phyloP scores from a whole-genome alignment of 1,284 basidiomycete species.

The Golubevia pallescens region DNA sequence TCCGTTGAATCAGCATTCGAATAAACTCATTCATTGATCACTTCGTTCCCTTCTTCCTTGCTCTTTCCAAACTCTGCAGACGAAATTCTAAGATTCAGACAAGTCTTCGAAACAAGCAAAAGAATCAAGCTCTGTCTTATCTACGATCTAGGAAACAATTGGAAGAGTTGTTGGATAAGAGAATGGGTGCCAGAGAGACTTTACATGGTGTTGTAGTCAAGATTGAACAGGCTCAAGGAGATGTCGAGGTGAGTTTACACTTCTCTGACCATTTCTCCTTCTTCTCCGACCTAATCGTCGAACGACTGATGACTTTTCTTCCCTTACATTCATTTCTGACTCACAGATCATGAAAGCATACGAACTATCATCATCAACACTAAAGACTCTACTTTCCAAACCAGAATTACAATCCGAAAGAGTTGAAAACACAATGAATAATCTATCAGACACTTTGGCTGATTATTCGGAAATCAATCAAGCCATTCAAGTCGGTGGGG shows the following conservation, averaged over 20 bases:
- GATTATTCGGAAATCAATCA: slow-evolving; percentile 83
- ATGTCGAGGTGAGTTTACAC: slow-evolving; percentile 74
- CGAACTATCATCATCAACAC: slow-evolving; percentile 77
- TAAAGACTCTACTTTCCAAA: slow-evolving; percentile 77
- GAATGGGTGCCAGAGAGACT: slow-evolving; percentile 76
- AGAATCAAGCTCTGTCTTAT: slow-evolving; percentile 75
- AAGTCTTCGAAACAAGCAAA: slow-evolving; percentile 75
- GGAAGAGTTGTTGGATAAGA: slow-evolving; percentile 77
- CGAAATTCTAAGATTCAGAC: slow-evolving; percentile 73
- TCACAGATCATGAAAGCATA: slow-evolving; percentile 84
- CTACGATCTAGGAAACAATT: slow-evolving; percentile 80
- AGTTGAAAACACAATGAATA: slow-evolving; percentile 84
- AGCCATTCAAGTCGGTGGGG: slow-evolving; percentile 74
- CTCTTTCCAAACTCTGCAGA: slow-evolving; percentile 65
- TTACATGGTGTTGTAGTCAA: slow-evolving; percentile 77
- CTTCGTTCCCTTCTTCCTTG: background rate
- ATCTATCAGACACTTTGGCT: slow-evolving; percentile 79
- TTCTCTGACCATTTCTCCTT: background rate
- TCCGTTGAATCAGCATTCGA: background rate
- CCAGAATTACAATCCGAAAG: slow-evolving; percentile 78
- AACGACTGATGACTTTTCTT: background rate
- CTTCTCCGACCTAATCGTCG: background rate
- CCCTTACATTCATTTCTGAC: background rate
- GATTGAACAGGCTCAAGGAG: slow-evolving; percentile 84
- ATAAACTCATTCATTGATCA: background rate